A percentile compares a stretch with the other conserved stretches of the same genome.
Evolutionary conservation across 2,329 filamentous ascomycete species (phyloP).

Genomic region (Cyclaneusma minus): DNA sequence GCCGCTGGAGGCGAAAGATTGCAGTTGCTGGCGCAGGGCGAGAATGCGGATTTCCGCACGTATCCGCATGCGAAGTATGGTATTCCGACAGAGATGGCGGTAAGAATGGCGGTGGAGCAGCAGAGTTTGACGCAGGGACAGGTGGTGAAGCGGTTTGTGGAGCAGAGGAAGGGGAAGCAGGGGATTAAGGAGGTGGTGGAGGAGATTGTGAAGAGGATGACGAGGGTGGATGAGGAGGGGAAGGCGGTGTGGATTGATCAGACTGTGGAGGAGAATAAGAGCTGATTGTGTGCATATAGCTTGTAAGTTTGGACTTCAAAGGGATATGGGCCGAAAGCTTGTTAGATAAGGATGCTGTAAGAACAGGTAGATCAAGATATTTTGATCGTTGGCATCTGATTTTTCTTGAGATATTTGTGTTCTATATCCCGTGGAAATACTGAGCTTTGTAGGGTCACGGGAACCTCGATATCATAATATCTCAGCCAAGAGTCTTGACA

Average conservation of each 20-base stretch:
- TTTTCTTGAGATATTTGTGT: too few species aligned
- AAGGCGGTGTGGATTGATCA: slow-evolving; percentile 13
- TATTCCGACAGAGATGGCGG: slow-evolving; percentile 55
- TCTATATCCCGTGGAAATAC: too few species aligned
- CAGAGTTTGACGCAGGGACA: slow-evolving; percentile 31
- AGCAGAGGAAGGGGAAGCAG: slow-evolving; percentile 44
- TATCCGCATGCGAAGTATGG: slow-evolving; percentile 62
- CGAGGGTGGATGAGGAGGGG: slow-evolving; percentile 27
- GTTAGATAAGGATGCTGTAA: too few species aligned
- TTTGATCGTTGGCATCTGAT: too few species aligned
- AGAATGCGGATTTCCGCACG: slow-evolving; percentile 51
- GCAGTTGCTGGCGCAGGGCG: slow-evolving; percentile 40
- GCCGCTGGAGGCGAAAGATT: slow-evolving; percentile 31
- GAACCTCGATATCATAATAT: too few species aligned
- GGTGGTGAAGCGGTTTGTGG: slow-evolving; percentile 47
- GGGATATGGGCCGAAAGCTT: too few species aligned
- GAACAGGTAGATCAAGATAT: too few species aligned
- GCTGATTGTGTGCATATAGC: too few species aligned
- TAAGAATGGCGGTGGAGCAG: slow-evolving; percentile 28
- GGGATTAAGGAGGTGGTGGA: slow-evolving; percentile 52
- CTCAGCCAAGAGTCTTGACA: too few species aligned
- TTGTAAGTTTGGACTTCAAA: too few species aligned
- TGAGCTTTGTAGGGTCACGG: too few species aligned
- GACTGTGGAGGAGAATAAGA: background rate
- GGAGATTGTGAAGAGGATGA: slow-evolving; percentile 54